A percentile compares a stretch with the other conserved stretches of the same genome.
Conservation (phyloP, 768 basidiomycete genomes). For the Russula sp. region DNA sequence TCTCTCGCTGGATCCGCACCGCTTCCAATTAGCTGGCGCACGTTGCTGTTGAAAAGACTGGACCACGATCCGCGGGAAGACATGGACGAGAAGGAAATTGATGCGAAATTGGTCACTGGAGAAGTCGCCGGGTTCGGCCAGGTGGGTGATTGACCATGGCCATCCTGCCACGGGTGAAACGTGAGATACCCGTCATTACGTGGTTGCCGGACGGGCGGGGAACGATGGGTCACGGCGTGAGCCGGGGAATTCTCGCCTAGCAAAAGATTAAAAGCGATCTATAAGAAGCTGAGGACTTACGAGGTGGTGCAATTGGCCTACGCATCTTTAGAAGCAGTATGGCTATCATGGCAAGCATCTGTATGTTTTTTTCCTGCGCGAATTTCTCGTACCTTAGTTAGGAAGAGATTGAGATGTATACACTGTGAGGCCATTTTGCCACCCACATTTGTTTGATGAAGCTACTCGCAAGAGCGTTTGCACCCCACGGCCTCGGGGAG, state of each 20-base stretch:
- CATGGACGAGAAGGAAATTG: constrained; percentile 44
- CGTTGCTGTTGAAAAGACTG: constrained; percentile 59
- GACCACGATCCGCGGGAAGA: constrained; percentile 80
- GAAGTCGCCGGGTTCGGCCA: constrained; percentile 48
- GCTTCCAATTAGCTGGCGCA: constrained; percentile 65
- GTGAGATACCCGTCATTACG: constrained; percentile 57
- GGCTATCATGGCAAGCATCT: constrained; percentile 77
- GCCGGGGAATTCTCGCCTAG: background rate
- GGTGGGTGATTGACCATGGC: constrained; percentile 35
- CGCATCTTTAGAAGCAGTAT: constrained; percentile 54
- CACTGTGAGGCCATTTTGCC: background rate
- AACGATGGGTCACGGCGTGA: constrained; percentile 3
- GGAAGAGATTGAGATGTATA: background rate
- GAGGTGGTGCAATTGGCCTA: constrained; percentile 17
- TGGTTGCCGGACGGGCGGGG: constrained; percentile 23
- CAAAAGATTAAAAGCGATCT: background rate
- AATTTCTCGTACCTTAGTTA: constrained; percentile 40
- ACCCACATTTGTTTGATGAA: constrained; percentile 29
- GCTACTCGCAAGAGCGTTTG: constrained; percentile 13
- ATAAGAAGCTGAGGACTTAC: constrained; percentile 17
- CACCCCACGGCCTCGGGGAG: constrained; percentile 14
- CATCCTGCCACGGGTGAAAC: constrained; percentile 33
- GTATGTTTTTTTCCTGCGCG: constrained; percentile 54
- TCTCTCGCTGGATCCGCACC: constrained; percentile 44
- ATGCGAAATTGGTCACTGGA: constrained; percentile 35